Percentiles rank a stretch among this genome's conserved stretches.
Conservation (phyloP, 352 stramenopile species). For the Sclerospora graminicola region DNA sequence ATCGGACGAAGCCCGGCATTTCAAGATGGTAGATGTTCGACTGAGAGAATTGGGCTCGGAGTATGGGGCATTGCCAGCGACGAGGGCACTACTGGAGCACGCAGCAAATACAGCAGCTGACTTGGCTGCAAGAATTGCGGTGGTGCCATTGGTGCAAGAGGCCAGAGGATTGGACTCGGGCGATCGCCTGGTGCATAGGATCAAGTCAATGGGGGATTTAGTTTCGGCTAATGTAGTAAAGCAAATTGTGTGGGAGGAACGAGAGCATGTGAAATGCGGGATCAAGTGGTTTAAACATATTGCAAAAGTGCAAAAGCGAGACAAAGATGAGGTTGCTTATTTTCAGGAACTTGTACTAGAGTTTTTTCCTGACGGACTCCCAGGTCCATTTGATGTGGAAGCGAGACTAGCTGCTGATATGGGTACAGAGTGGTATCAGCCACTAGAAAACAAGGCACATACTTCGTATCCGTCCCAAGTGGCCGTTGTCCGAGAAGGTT, state of each 20-base stretch:
- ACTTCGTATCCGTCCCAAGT: conserved; percentile 3
- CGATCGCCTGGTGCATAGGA: conserved; percentile 56
- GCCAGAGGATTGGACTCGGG: conserved; percentile 69
- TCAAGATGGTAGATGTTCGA: conserved; percentile 59
- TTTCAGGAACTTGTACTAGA: conserved; percentile 75
- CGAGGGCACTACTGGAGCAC: conserved; percentile 56
- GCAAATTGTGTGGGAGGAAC: conserved; percentile 76
- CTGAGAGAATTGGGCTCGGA: conserved; percentile 46
- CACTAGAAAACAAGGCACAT: conserved; percentile 41
- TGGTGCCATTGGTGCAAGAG: conserved; percentile 78
- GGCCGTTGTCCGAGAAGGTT: not conserved
- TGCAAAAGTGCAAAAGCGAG: conserved; percentile 20
- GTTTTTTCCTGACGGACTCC: conserved; percentile 68
- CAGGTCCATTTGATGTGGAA: conserved; percentile 69
- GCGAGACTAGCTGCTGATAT: conserved; percentile 60
- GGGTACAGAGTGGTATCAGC: conserved; percentile 57
- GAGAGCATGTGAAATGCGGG: conserved; percentile 57
- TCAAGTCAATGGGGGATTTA: conserved; percentile 60
- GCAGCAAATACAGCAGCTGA: conserved; percentile 56
- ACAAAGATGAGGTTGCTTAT: conserved; percentile 43
- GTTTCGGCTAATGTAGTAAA: conserved; percentile 51
- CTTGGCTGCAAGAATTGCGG: conserved; percentile 59
- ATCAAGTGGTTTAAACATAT: conserved; percentile 79
- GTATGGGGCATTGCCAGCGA: conserved; percentile 63
- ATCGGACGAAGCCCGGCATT: conserved; percentile 71